Evolutionary conservation across 139 green algal genomes (phyloP).

Genomic region (Tetradesmus obliquus): DNA sequence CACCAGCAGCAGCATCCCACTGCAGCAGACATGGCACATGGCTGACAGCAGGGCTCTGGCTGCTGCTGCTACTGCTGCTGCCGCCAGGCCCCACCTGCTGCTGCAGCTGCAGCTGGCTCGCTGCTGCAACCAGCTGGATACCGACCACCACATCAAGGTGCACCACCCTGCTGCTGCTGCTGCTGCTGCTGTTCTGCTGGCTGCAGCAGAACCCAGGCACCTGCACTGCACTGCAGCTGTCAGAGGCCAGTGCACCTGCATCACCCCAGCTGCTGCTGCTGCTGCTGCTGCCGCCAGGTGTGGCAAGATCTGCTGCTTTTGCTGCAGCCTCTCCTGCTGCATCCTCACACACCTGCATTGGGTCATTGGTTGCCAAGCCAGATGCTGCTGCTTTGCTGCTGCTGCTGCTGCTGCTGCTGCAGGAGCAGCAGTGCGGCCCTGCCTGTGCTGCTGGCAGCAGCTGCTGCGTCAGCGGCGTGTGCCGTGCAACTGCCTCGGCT

Average conservation of each 20-base stretch:
- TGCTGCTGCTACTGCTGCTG: too few relatives aligned
- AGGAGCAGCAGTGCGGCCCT: neutral
- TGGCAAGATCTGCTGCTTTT: neutral
- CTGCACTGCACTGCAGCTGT: too few relatives aligned
- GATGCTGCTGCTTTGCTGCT: neutral
- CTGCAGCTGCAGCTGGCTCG: too few relatives aligned
- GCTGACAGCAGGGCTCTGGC: neutral
- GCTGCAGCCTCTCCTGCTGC: neutral
- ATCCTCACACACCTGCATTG: neutral
- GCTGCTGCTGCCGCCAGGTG: too few relatives aligned
- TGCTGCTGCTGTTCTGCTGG: too few relatives aligned
- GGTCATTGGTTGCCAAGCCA: neutral
- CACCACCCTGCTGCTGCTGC: too few relatives aligned
- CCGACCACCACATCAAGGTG: too few relatives aligned
- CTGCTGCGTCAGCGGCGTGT: neutral
- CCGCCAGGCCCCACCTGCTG: too few relatives aligned
- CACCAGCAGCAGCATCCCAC: neutral
- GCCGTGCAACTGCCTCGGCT: neutral
- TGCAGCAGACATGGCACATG: constrained; percentile 10
- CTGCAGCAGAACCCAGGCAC: too few relatives aligned
- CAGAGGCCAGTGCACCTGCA: too few relatives aligned
- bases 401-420: neutral
- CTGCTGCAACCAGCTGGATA: too few relatives aligned
- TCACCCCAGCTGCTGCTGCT: too few relatives aligned
- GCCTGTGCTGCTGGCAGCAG: neutral